Base-by-base conservation (phyloP, 1,284 basidiomycete species). In the Tylopilus orsonianus region DNA sequence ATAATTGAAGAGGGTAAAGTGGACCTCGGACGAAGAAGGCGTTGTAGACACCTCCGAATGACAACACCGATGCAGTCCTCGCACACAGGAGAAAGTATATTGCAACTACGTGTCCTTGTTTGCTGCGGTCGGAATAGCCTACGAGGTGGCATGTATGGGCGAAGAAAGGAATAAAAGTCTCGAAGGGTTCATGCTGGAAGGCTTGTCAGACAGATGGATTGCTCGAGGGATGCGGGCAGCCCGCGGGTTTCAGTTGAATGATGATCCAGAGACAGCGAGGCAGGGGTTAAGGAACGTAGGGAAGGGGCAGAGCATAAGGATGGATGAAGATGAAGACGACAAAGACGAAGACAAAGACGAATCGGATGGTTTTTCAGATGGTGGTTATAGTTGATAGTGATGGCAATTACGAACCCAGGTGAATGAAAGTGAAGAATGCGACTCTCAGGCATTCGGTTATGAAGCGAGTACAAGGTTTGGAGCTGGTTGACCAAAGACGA, bases 201-300 rank as follows among this genome's bases (percentile, higher is more conserved):
- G 54, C 13, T 27, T 56, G 30, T 13, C 33, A 1, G 55, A 56
- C 23, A 42, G 20, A 9, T 54, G 46, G 55, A 39, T 56, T 9
- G 48, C 40, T 12, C 47, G 55, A 2, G 48, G 55, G 20, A 44
- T 56, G 36, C 39, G 48, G n/a, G 43, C 34, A 6, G 56, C 52
- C 8, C 54, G 47, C 32, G 52, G 48, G 8, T 39, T 50, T 8
- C 47, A 53, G 34, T 35, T 48, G 29, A 33, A 18, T 1, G 29
- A n/a, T 10, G 55, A 56, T 26, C 12, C 54, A 2, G 38, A 33
- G 23, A 38, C 29, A 14, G 54, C 32, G 16, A 22, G 5, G 23
- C 18, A 18, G 51, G 39, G 14, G 12, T 19, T 14, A n/a, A 46
- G 20, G 34, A 40, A 35, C 53, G 54, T 19, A 7, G 4, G 6